Evolutionary conservation across 139 green algal species (phyloP).

Genomic region (Micromonas pusilla): DNA sequence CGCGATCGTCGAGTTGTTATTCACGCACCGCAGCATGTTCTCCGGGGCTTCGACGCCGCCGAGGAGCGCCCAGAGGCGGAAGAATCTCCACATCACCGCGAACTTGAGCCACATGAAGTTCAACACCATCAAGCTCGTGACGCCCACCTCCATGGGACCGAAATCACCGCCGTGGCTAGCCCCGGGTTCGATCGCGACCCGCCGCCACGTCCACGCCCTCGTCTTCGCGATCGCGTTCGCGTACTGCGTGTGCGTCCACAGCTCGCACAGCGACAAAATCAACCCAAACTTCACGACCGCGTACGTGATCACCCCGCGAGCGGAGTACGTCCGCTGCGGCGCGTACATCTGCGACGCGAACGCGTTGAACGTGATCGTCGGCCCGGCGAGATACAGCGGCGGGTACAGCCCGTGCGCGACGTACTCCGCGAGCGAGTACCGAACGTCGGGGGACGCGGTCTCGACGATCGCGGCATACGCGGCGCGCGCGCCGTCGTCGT

Average conservation of each 20-base stretch:
- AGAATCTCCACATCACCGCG: slow-evolving; percentile 51
- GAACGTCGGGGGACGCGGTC: background rate
- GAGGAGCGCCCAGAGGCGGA: slow-evolving; percentile 56
- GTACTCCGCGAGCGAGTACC: slow-evolving; percentile 35
- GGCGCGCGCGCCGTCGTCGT: background rate
- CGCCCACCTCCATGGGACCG: background rate
- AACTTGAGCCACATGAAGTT: slow-evolving; percentile 93
- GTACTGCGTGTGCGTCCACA: slow-evolving; percentile 15
- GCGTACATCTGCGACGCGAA: slow-evolving; percentile 71
- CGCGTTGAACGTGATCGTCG: slow-evolving; percentile 74
- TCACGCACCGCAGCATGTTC: slow-evolving; percentile 90
- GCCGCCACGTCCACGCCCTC: background rate
- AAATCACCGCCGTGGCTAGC: background rate
- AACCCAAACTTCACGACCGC: background rate
- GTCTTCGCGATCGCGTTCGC: background rate
- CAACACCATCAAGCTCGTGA: slow-evolving; percentile 47
- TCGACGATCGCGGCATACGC: background rate
- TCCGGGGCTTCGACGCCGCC: slow-evolving; percentile 75
- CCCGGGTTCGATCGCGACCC: too few species aligned
- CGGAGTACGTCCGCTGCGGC: background rate
- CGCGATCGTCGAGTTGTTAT: slow-evolving; percentile 87
- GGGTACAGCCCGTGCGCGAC: slow-evolving; percentile 74
- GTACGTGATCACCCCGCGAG: too few species aligned
- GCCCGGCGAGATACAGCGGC: slow-evolving; percentile 87
- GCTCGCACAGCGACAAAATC: background rate